These are phyloP conservation scores for Exophiala oligosperma DNA, from an alignment of 2,329 filamentous ascomycete genomes.

Conservation along the genomic window DNA sequence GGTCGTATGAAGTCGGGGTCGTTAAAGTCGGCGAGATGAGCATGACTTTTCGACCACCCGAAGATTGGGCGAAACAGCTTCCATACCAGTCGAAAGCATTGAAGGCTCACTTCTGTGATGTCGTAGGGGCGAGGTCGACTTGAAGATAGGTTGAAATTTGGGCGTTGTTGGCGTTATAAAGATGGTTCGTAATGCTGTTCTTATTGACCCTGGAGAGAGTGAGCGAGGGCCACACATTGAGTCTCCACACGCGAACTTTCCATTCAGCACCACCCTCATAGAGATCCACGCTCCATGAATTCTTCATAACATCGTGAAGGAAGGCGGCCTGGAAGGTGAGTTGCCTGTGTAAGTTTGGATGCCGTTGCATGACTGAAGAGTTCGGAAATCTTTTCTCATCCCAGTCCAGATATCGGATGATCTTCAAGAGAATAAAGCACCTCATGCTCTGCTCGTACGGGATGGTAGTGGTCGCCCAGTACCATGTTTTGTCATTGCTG, in stretches of 20 bases:
- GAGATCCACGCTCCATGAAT: neutral
- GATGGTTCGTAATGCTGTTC: constrained; percentile 3
- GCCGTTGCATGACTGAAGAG: neutral
- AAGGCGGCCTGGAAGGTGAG: neutral
- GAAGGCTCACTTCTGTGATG: neutral
- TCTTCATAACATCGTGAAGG: neutral
- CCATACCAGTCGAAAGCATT: neutral
- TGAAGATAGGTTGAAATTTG: constrained; percentile 1
- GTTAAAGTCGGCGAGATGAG: neutral
- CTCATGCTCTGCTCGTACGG: neutral
- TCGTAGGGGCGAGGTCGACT: neutral
- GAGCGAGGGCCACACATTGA: neutral
- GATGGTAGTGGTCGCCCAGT: no score
- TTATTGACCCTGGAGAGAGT: neutral
- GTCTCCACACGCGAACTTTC: neutral
- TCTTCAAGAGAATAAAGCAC: neutral
- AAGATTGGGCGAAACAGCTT: neutral
- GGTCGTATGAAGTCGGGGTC: neutral
- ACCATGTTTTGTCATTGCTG: no score
- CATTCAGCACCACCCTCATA: neutral
- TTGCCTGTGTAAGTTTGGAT: neutral
- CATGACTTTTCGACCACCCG: neutral
- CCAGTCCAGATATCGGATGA: no score
- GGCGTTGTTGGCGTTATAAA: constrained; percentile 1
- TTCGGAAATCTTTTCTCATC: no score